Conservation (phyloP, 1,284 basidiomycete genomes). For the Salmacisia buchloeana region DNA sequence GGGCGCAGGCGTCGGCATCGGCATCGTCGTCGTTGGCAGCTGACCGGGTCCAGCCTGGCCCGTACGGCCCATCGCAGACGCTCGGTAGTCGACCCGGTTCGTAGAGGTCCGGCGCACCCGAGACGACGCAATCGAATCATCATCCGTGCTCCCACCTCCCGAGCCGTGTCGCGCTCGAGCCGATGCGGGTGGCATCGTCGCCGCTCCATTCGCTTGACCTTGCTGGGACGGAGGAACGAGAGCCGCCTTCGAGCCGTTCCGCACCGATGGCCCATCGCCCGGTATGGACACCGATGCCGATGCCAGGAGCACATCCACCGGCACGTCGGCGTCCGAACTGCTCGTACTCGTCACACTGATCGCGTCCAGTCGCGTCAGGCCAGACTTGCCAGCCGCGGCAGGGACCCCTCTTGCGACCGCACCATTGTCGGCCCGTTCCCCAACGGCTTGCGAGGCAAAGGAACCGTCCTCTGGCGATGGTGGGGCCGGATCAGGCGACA, state of each 20-base stretch:
- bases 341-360: not conserved
- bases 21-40: not conserved
- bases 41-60: not conserved
- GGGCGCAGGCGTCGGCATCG: not conserved
- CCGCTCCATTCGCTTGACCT: too few species aligned
- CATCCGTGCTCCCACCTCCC: not conserved
- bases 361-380: not conserved
- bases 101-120: not conserved
- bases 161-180: not conserved
- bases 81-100: not conserved
- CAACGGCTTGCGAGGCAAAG: not conserved
- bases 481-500: not conserved
- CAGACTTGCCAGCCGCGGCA: not conserved
- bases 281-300: not conserved
- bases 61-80: constrained; percentile 1
- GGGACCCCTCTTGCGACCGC: not conserved
- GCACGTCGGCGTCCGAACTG: constrained; percentile 1
- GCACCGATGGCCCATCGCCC: not conserved
- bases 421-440: not conserved
- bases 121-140: not conserved
- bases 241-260: not conserved
- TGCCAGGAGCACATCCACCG: not conserved
- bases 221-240: too few species aligned
- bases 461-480: not conserved
- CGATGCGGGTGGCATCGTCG: not conserved